phyloP scores from a whole-genome alignment of 345 rosid genomes.

The Abelmoschus esculentus region DNA sequence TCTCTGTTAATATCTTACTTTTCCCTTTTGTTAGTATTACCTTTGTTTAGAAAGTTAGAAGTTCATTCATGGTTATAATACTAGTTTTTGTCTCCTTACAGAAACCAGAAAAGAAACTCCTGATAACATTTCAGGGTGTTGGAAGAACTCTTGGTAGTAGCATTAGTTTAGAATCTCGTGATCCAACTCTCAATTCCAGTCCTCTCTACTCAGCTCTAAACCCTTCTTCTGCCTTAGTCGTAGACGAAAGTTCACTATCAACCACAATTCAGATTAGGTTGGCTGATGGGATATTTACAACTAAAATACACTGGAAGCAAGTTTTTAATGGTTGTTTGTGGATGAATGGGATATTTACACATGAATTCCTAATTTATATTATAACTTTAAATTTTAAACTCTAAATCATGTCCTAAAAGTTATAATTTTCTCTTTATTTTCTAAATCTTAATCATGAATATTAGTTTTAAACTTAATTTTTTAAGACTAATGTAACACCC shows the following conservation, averaged over 20 bases:
- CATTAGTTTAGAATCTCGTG: slow-evolving; percentile 30
- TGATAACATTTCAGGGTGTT: slow-evolving; percentile 68
- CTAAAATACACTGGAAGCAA: slow-evolving; percentile 8
- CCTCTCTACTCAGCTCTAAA: slow-evolving; percentile 29
- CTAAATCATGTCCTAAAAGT: too few species aligned
- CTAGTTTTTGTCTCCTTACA: slow-evolving; percentile 21
- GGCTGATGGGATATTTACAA: slow-evolving; percentile 51
- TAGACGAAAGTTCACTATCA: slow-evolving; percentile 59
- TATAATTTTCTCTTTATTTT: too few species aligned
- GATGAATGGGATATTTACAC: too few species aligned
- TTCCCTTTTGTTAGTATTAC: slow-evolving; percentile 2
- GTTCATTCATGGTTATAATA: not conserved
- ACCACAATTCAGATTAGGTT: slow-evolving; percentile 84
- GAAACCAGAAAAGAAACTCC: slow-evolving; percentile 71
- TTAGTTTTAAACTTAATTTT: too few species aligned
- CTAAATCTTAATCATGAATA: too few species aligned
- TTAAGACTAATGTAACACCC: too few species aligned
- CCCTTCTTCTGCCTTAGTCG: slow-evolving; percentile 34
- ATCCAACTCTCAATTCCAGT: slow-evolving; percentile 16
- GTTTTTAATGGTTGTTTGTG: slow-evolving; percentile 12
- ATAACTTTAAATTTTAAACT: too few species aligned
- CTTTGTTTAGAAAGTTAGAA: not conserved
- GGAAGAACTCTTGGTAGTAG: slow-evolving; percentile 92
- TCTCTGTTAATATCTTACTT: slow-evolving; percentile 11
- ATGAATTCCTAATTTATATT: too few species aligned